Evolutionary conservation across 2,329 filamentous ascomycete genomes (phyloP), one percentile per base, ranked within the genome.

Genomic region (Aspergillus luchuensis): DNA sequence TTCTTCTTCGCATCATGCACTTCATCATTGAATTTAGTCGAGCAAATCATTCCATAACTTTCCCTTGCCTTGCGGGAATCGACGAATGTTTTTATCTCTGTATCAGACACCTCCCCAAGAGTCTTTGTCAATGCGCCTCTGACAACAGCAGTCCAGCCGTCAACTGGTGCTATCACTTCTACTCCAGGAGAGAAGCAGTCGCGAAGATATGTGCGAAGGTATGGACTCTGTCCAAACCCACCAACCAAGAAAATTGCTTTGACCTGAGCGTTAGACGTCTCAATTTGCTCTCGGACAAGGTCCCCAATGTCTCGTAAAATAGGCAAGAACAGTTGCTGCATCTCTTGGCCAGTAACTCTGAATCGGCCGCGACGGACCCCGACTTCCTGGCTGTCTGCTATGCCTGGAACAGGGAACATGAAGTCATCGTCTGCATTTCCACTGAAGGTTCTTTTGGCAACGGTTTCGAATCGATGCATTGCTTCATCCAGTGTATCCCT

Each of bases 211-310:
- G 63, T 62, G 8, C 64, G 62, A 15, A 73, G 63, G 39, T 69
- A 73, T 2, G 57, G 57, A 30, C 63, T 73, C 13, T 73, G 64
- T 10, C 71, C 71, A 51, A 74, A 72, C 1, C 70, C 70, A 1
- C 72, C 71, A 1, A 74, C 71, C 0, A 74, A 54, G 1, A 73
- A 64, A 1, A 75, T 61, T 6, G 69, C 61, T 63, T 83, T 81
- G 61, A 89, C 87, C 43, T 86, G 85, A 68, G 85, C 85, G 71
- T 83, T 83, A 39, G 85, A 85, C 15, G 84, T 84, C 76, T 87
- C 85, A 65, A 72, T 62, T 47, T 72, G 71, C 23, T 59, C 41
- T 28, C 61, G 59, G 5, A 73, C 67, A 15, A 72, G 62, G 7
- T 61, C 49, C 8, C 55, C 53, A 38, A 72, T 53, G 0, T 67